Conservation (phyloP, 176 grass and related monocot genomes). For the Carex littledalei region DNA sequence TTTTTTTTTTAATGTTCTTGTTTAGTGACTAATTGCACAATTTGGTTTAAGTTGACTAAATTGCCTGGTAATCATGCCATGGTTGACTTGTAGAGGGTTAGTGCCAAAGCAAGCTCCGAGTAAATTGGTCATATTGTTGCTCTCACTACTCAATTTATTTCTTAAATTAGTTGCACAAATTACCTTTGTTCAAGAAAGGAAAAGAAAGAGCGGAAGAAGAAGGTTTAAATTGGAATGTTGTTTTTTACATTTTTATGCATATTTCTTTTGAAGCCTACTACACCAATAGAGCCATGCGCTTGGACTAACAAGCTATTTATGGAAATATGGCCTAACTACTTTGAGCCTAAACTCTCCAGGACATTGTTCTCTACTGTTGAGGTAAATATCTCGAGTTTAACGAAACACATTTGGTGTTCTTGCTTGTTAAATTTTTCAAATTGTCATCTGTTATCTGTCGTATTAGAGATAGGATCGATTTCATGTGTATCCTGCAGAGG, state of each 20-base stretch:
- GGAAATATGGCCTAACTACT: slow-evolving; percentile 94
- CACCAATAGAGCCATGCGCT: slow-evolving; percentile 79
- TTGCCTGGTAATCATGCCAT: background rate
- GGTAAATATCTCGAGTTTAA: slow-evolving; percentile 40
- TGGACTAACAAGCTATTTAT: slow-evolving; percentile 87
- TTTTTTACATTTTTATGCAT: slow-evolving; percentile 19
- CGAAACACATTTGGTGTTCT: background rate
- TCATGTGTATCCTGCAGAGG: background rate
- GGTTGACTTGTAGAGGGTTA: background rate
- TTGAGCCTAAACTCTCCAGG: slow-evolving; percentile 83
- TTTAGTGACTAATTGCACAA: background rate
- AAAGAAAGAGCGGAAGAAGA: background rate
- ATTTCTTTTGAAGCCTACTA: slow-evolving; percentile 46
- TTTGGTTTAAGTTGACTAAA: background rate
- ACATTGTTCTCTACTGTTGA: slow-evolving; percentile 76
- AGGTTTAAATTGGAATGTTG: background rate
- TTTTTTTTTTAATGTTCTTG: background rate
- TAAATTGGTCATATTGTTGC: background rate
- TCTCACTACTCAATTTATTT: background rate
- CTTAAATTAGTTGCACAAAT: background rate
- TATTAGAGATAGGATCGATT: background rate
- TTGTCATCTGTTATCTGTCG: background rate
- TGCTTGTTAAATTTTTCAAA: background rate
- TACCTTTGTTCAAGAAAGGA: background rate
- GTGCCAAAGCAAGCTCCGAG: background rate